Percentiles rank a stretch among this genome's conserved stretches.
Conservation (phyloP, 2,329 filamentous ascomycete species). For the Cercospora zeae-maydis region DNA sequence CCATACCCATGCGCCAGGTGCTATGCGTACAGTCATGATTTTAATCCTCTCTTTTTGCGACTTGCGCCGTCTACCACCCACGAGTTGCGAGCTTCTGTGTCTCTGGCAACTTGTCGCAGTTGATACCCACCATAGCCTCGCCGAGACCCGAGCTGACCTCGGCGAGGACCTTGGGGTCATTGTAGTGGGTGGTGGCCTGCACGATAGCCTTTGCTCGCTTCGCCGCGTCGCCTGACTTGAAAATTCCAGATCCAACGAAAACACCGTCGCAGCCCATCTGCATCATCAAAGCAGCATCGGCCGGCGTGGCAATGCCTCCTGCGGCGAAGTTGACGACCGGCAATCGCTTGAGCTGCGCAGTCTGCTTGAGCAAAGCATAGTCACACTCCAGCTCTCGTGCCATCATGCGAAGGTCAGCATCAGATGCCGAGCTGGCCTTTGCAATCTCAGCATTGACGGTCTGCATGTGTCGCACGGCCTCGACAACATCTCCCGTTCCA, state of each 20-base stretch:
- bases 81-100: slow-evolving; percentile 78
- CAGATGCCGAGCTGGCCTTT: slow-evolving; percentile 60
- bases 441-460: slow-evolving; percentile 81
- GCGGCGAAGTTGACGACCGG: slow-evolving; percentile 98
- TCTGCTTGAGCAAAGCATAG: slow-evolving; percentile 76
- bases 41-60: not conserved
- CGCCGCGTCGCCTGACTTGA: slow-evolving; percentile 89
- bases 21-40: slow-evolving; percentile 12
- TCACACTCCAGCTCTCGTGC: slow-evolving; percentile 80
- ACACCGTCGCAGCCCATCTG: slow-evolving; percentile 97
- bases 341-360: slow-evolving; percentile 78
- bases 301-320: slow-evolving; percentile 97
- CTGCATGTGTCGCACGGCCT: slow-evolving; percentile 94
- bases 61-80: slow-evolving; percentile 63
- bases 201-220: slow-evolving; percentile 94
- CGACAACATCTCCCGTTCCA: slow-evolving; percentile 92
- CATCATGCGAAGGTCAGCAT: slow-evolving; percentile 71
- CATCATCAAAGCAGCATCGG: slow-evolving; percentile 98
- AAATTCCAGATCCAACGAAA: slow-evolving; percentile 94
- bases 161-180: slow-evolving; percentile 78
- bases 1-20: slow-evolving; percentile 5
- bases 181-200: slow-evolving; percentile 86
- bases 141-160: slow-evolving; percentile 84
- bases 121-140: slow-evolving; percentile 98
- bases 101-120: slow-evolving; percentile 71